Conservation (phyloP, 768 basidiomycete genomes). For the Dictyophora rubrovolvata region DNA sequence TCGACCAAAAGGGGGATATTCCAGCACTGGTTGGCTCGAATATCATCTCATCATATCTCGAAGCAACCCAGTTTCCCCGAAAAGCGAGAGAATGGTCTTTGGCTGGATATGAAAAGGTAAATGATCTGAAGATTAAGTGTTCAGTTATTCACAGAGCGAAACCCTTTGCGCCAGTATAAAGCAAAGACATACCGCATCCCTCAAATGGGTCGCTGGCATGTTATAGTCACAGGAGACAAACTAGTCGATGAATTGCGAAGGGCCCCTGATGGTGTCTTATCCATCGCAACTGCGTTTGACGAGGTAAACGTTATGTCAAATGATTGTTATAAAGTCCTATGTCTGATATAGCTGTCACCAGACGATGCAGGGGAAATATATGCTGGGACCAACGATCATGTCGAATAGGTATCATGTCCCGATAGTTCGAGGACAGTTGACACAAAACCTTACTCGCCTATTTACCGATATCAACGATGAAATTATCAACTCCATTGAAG, state of each 20-base stretch:
- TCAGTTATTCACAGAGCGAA: not conserved
- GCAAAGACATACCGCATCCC: constrained; percentile 32
- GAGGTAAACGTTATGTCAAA: constrained; percentile 22
- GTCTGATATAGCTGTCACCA: constrained; percentile 11
- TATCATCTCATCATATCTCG: constrained; percentile 10
- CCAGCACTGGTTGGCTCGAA: not conserved
- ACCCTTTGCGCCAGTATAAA: constrained; percentile 7
- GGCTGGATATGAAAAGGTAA: constrained; percentile 24
- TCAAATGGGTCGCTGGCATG: constrained; percentile 30
- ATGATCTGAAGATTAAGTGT: not conserved
- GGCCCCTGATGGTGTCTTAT: constrained; percentile 29
- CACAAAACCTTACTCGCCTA: constrained; percentile 27
- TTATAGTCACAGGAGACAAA: constrained; percentile 23
- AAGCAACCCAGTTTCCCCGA: constrained; percentile 12
- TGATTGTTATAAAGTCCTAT: not conserved
- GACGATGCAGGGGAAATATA: constrained; percentile 29
- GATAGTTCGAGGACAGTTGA: constrained; percentile 22
- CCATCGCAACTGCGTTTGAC: constrained; percentile 19
- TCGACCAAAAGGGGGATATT: not conserved
- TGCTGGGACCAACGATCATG: constrained; percentile 24
- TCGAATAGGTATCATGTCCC: constrained; percentile 22
- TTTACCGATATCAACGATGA: constrained; percentile 38
- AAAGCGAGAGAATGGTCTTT: constrained; percentile 17
- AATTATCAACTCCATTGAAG: constrained; percentile 28
- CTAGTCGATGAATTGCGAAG: constrained; percentile 41